These are phyloP conservation scores for Encephalitozoon hellem DNA, from an alignment of 371 early-diverging fungal genomes.

Conservation along the genomic window DNA sequence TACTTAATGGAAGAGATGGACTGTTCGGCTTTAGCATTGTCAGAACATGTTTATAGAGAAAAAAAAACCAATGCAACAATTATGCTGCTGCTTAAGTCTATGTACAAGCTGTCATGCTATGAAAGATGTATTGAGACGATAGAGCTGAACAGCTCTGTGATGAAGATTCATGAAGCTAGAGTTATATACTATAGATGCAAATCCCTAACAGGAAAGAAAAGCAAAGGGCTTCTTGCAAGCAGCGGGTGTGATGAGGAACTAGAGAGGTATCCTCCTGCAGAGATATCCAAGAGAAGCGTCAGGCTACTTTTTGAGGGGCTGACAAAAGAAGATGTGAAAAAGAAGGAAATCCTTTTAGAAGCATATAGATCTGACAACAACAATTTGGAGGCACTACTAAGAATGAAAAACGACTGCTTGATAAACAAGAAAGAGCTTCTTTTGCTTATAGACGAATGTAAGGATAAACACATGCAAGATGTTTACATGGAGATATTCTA, in stretches of 20 bases:
- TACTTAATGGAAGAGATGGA: background rate
- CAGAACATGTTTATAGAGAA: background rate
- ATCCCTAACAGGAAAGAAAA: background rate
- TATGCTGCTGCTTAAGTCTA: background rate
- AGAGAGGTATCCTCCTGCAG: background rate
- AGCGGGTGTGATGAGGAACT: background rate
- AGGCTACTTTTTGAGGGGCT: constrained; percentile 5
- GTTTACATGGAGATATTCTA: background rate
- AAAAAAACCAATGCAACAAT: background rate
- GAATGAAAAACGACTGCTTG: constrained; percentile 12
- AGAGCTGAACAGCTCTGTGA: background rate
- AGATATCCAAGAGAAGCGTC: background rate
- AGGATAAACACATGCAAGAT: background rate
- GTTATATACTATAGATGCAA: constrained; percentile 12
- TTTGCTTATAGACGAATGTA: background rate
- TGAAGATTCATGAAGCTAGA: background rate
- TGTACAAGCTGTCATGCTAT: constrained; percentile 11
- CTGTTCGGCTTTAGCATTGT: background rate
- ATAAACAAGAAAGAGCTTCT: constrained; percentile 1
- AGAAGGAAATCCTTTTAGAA: constrained; percentile 24
- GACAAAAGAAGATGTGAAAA: constrained; percentile 18
- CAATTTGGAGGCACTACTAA: constrained; percentile 28
- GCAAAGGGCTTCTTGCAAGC: background rate
- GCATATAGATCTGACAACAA: constrained; percentile 4
- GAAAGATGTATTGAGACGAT: constrained; percentile 7